Evolutionary conservation across 768 basidiomycete species (phyloP).

Genomic region (Suillus alpinus): DNA sequence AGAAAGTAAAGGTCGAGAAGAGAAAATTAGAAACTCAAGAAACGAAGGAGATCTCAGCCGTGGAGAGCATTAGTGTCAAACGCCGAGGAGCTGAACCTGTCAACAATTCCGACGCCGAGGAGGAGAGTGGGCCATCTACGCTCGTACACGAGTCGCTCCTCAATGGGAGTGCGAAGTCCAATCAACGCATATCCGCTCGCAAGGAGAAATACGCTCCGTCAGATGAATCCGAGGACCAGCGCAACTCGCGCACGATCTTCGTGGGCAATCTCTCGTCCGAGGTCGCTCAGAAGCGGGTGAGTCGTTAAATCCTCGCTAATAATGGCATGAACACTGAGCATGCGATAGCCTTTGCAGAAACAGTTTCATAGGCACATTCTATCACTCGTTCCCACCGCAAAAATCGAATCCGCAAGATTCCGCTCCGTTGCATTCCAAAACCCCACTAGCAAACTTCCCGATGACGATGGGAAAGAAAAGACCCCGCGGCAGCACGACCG

Average conservation of each 20-base stretch:
- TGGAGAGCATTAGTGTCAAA: background rate
- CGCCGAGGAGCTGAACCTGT: background rate
- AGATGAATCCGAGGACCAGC: slow-evolving; percentile 70
- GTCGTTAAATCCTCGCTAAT: slow-evolving; percentile 19
- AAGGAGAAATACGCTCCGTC: slow-evolving; percentile 53
- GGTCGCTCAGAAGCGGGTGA: slow-evolving; percentile 72
- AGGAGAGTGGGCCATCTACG: slow-evolving; percentile 29
- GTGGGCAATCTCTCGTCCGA: slow-evolving; percentile 84
- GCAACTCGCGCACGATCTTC: slow-evolving; percentile 85
- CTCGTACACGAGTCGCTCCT: slow-evolving; percentile 66
- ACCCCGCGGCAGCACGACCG: slow-evolving; percentile 47
- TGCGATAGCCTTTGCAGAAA: slow-evolving; percentile 64
- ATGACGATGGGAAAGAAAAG: slow-evolving; percentile 27
- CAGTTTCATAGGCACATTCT: slow-evolving; percentile 77
- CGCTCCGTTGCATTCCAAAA: slow-evolving; percentile 89
- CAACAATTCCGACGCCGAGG: slow-evolving; percentile 32
- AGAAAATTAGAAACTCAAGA: background rate
- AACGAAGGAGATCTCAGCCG: background rate
- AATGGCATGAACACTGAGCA: slow-evolving; percentile 3
- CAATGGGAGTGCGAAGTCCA: slow-evolving; percentile 24
- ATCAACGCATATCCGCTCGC: slow-evolving; percentile 28
- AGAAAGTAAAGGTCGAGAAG: background rate
- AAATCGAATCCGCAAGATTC: slow-evolving; percentile 91
- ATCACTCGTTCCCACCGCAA: slow-evolving; percentile 64
- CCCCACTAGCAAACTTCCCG: slow-evolving; percentile 66